These are phyloP conservation scores for Ephemerocybe angulata DNA, from an alignment of 768 basidiomycete species.

Conservation along the genomic window DNA sequence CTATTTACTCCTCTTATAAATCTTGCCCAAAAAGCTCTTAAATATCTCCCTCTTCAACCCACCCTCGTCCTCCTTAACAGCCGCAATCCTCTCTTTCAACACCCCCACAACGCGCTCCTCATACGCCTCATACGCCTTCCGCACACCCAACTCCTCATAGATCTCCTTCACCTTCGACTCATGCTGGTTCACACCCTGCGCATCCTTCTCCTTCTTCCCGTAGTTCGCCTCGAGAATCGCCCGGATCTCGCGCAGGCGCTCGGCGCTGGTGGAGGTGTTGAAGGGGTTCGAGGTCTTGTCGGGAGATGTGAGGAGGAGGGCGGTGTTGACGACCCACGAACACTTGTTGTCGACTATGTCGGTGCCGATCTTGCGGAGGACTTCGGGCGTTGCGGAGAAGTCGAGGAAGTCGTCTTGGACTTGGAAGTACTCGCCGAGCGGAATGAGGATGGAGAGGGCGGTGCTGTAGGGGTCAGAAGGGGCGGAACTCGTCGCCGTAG, in stretches of 20 bases:
- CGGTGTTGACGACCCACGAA: conserved; percentile 92
- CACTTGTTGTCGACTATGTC: conserved; percentile 99
- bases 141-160: conserved; percentile 67
- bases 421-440: conserved; percentile 98
- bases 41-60: conserved; percentile 69
- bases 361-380: conserved; percentile 95
- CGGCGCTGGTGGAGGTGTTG: neutral
- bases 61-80: conserved; percentile 59
- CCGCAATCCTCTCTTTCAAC: conserved; percentile 66
- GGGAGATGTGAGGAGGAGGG: conserved; percentile 54
- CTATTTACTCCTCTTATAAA: conserved; percentile 62
- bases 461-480: conserved; percentile 48
- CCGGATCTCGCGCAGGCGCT: conserved; percentile 39
- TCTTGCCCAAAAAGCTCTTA: conserved; percentile 83
- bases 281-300: neutral
- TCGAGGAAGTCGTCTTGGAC: conserved; percentile 98
- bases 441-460: conserved; percentile 79
- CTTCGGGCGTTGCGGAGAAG: conserved; percentile 83
- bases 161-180: conserved; percentile 47
- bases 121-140: conserved; percentile 67
- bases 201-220: conserved; percentile 47
- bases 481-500: conserved; percentile 21
- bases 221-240: conserved; percentile 53
- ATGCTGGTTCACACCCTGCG: no score
- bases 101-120: conserved; percentile 70